Evolutionary conservation across 2,329 filamentous ascomycete genomes (phyloP), one percentile per base, ranked within the genome.

Genomic region (Fusarium nanum): DNA sequence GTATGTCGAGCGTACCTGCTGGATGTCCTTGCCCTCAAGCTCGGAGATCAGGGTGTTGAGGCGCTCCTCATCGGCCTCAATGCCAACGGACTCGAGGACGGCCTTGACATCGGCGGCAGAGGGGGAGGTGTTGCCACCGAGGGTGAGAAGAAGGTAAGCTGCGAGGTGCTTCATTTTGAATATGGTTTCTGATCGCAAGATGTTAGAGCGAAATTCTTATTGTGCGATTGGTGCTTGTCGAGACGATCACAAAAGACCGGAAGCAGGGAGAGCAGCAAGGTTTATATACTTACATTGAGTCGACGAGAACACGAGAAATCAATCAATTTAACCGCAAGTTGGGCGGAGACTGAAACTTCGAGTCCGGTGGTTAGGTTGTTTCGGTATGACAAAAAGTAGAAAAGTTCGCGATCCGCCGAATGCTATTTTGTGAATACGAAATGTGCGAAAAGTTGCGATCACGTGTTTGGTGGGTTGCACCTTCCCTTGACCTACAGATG

Each of bases 301-400:
- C 75, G 74, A 72, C 73, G 77, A 83, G 90, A 94, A 94, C 92
- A 91, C 87, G 92, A 94, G 92, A 92, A 87, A 86, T 94, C 95
- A 98, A 98, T 98, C 95, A 90, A 92, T 97, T 98, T 97, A 97
- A 98, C 95, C 95, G 94, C 93, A 83, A 84, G 83, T 91, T 92
- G 91, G 88, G 92, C 94, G 95, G 95, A 97, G 95, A 98, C 95
- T 98, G 95, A 97, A 79, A 89, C 91, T 93, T 96, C 93, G 88
- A 93, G 93, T 97, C 91, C 92, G 78, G 77, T 60, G 49, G 80
- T 77, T 34, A 75, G 78, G 78, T 76, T 77, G 75, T 48, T 74
- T 75, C 73, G 75, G 72, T 71, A 63, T 71, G 75, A 73, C 70
- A 70, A 76, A 70, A 76, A 73, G 73, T 73, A 72, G 67, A 77